A percentile compares a stretch with the other conserved stretches of the same genome.
These are phyloP conservation scores for Atkinsonella texensis DNA, from an alignment of 2,329 filamentous ascomycete genomes.

Conservation along the genomic window DNA sequence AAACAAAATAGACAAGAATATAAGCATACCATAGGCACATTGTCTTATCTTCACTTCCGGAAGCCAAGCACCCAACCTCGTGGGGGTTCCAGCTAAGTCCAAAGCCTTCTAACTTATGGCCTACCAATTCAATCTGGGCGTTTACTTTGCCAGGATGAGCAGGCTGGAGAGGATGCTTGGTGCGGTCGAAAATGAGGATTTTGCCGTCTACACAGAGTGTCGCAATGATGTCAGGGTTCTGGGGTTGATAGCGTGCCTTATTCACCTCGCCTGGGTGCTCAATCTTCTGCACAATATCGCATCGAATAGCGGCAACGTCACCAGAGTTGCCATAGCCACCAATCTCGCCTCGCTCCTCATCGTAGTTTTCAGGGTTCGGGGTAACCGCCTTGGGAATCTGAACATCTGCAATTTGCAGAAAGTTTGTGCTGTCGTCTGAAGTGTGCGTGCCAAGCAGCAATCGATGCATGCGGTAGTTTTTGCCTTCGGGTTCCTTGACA, in stretches of 20 bases:
- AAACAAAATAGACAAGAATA: background rate
- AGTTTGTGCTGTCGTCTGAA: constrained; percentile 73
- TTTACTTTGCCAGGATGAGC: constrained; percentile 51
- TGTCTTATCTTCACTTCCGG: constrained; percentile 84
- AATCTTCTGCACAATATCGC: constrained; percentile 89
- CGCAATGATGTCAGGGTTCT: constrained; percentile 93
- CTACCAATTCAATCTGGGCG: constrained; percentile 73
- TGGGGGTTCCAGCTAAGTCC: constrained; percentile 89
- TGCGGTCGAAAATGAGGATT: constrained; percentile 89
- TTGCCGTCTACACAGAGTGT: constrained; percentile 81
- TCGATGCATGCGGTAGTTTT: constrained; percentile 78
- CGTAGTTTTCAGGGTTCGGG: constrained; percentile 73
- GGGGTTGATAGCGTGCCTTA: constrained; percentile 94
- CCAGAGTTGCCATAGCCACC: constrained; percentile 75
- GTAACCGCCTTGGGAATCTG: constrained; percentile 72
- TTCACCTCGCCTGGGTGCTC: constrained; percentile 96
- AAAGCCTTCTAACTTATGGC: constrained; percentile 82
- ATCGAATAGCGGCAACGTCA: constrained; percentile 65
- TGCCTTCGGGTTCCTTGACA: constrained; percentile 75
- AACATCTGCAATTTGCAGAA: constrained; percentile 87
- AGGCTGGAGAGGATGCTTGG: constrained; percentile 76
- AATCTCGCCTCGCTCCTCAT: constrained; percentile 85
- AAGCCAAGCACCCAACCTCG: constrained; percentile 67
- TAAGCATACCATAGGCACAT: constrained; percentile 70
- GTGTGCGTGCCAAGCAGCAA: constrained; percentile 92